These are phyloP conservation scores for Eimeria zaria DNA, from an alignment of 169 alveolate genomes.

Conservation along the genomic window DNA sequence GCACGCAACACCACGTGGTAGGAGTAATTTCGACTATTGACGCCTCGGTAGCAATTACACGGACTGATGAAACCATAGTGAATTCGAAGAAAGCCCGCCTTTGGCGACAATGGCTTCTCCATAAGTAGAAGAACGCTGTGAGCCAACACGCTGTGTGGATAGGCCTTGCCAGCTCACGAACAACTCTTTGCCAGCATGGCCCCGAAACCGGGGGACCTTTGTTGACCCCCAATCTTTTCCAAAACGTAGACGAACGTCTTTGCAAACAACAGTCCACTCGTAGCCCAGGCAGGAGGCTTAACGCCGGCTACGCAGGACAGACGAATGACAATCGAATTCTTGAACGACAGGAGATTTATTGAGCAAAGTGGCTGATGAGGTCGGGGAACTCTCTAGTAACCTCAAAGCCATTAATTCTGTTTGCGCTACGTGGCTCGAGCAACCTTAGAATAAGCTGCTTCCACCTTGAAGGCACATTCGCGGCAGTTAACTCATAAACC, in stretches of 20 bases:
- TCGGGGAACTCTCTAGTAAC: constrained; percentile 1
- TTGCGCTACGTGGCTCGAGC: not conserved
- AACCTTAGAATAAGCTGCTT: not conserved
- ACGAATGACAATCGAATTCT: not conserved
- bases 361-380: not conserved
- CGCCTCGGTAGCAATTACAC: no score
- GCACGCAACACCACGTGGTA: not conserved
- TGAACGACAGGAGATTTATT: not conserved
- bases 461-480: not conserved
- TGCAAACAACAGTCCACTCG: not conserved
- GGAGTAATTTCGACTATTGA: not conserved
- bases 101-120: not conserved
- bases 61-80: not conserved
- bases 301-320: not conserved
- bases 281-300: not conserved
- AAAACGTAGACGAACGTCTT: not conserved
- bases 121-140: not conserved
- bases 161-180: not conserved
- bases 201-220: not conserved
- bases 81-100: not conserved
- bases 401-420: not conserved
- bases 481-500: not conserved
- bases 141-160: not conserved
- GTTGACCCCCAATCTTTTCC: not conserved
- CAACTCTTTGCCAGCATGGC: not conserved